phyloP scores from a whole-genome alignment of 176 grass and related monocot species.

The Carex pumila region DNA sequence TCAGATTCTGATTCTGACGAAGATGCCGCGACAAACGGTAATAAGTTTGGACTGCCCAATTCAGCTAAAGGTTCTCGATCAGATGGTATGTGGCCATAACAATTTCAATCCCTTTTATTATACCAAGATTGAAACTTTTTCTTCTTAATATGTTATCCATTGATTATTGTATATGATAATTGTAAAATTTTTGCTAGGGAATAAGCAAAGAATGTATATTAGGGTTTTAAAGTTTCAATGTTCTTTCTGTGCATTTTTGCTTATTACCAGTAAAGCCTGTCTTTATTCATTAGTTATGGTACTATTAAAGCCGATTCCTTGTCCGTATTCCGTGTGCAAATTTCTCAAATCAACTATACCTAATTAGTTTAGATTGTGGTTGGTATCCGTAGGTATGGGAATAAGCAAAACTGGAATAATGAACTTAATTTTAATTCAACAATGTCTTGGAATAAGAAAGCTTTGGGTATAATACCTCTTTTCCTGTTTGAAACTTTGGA shows the following conservation, averaged over 20 bases:
- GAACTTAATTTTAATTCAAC: neutral
- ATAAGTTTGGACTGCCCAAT: slow-evolving; percentile 30
- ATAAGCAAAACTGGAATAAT: neutral
- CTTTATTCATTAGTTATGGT: neutral
- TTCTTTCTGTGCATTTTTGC: too few relatives aligned
- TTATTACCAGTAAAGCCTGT: too few relatives aligned
- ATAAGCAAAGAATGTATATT: neutral
- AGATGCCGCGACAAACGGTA: neutral
- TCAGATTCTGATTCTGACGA: slow-evolving; percentile 52
- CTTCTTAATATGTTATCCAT: neutral
- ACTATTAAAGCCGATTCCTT: neutral
- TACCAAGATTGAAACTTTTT: neutral
- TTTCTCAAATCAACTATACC: neutral
- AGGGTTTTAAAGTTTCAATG: neutral
- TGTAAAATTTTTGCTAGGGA: neutral
- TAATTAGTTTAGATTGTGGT: neutral
- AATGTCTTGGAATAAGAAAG: neutral
- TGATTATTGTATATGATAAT: neutral
- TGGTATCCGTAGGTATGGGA: neutral
- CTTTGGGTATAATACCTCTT: neutral
- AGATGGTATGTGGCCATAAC: slow-evolving; percentile 29
- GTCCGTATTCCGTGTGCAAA: neutral
- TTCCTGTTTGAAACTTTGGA: neutral
- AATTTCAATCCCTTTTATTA: neutral
- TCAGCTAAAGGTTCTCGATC: slow-evolving; percentile 23